These are phyloP conservation scores for Claviceps sp. DNA, from an alignment of 2,329 filamentous ascomycete genomes.

Conservation along the genomic window DNA sequence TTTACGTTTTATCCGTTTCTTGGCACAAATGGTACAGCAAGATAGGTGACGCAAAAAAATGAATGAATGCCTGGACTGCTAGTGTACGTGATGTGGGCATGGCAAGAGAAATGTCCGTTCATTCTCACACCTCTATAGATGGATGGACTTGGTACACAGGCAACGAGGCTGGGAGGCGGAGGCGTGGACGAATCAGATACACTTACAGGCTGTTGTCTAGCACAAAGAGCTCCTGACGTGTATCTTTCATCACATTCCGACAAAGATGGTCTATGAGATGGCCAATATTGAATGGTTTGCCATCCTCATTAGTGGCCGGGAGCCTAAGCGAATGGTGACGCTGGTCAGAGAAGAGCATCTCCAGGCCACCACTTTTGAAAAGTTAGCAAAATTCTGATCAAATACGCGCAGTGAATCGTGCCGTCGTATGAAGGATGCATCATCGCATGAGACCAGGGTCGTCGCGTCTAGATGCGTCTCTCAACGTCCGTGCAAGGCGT, in stretches of 20 bases:
- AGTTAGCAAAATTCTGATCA: background rate
- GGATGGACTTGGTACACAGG: background rate
- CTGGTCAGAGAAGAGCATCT: slow-evolving; percentile 83
- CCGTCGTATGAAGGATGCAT: background rate
- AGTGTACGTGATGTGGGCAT: background rate
- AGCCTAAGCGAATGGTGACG: slow-evolving; percentile 58
- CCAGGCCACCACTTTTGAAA: slow-evolving; percentile 62
- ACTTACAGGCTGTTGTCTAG: slow-evolving; percentile 78
- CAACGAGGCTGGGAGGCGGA: background rate
- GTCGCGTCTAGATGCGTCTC: background rate
- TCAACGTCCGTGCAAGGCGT: background rate
- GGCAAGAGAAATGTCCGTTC: background rate
- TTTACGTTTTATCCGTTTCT: background rate
- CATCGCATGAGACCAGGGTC: background rate
- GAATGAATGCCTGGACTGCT: background rate
- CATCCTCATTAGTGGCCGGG: slow-evolving; percentile 46
- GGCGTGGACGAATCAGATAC: slow-evolving; percentile 4
- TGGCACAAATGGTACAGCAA: background rate
- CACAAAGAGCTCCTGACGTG: slow-evolving; percentile 77
- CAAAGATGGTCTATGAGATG: slow-evolving; percentile 71
- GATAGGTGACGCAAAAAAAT: background rate
- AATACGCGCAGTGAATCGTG: background rate
- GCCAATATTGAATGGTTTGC: slow-evolving; percentile 52
- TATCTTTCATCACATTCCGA: slow-evolving; percentile 71
- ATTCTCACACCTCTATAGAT: background rate